Base-by-base conservation (phyloP, 129 eudicot genomes). In the Lactuca saligna region DNA sequence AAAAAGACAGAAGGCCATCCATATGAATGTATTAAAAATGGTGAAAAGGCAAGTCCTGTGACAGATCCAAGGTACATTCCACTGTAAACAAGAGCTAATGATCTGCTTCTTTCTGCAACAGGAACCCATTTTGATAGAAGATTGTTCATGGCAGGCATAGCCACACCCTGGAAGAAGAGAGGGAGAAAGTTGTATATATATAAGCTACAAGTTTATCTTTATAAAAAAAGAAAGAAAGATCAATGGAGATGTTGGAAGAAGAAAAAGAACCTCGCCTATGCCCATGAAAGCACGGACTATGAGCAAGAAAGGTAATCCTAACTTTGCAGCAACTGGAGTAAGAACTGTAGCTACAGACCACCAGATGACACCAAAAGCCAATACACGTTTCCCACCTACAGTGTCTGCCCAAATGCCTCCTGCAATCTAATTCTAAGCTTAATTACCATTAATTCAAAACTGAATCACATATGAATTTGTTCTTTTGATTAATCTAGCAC, bases 321-420 rank as follows among this genome's bases (percentile, higher is more conserved):
- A 57, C 72, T 83, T 88, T 50, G 97, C 97, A 46, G 97, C 97
- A 74, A 91, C 49, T 44, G 97, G 97, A 17, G 97, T 91, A 41
- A 91, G 93, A 65, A 53, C 61, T 46, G 97, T 91, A 42, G 97
- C 97, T 69, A 91, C 53, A 56, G 97, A 91, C 97, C 97, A 91
- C 97, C 97, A 91, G 70, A 88, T 81, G 15, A 91, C 97, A 58
- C 90, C 97, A 25, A 91, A 91, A 44, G 87, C 95, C 62, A 91
- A 80, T 51, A 91, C 97, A 61, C 70, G 68, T 76, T 91, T 91
- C 59, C 97, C 97, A 31, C 97, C 97, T 54, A 88, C 86, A 55
- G 94, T 91, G 91, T 91, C 97, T 33, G 97, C 97, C 97, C 96
- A 91, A 10, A 91, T 91, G 65, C 97, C 97, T 74, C 97, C 97